Evolutionary conservation across 768 basidiomycete species (phyloP), one percentile per base, ranked within the genome.

Genomic region (Strobilomyces echinocephalus): DNA sequence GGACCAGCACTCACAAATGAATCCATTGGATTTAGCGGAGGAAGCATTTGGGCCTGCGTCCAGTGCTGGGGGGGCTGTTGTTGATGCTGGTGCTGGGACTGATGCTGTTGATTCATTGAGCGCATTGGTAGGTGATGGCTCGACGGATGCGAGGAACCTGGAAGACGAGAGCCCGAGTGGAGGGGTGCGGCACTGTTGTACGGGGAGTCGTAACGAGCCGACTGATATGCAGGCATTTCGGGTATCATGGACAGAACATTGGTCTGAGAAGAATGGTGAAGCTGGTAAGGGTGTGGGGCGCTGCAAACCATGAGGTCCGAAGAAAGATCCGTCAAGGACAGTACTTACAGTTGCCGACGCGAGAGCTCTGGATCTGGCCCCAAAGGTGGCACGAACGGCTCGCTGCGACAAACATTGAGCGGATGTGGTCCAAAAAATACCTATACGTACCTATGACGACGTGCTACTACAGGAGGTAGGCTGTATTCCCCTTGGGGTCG

Each of bases 1-100:
- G 48, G n/a, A n/a, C n/a, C n/a, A n/a, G 33, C 14, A 72, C 85
- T 73, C 69, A 90, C 88, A 67, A 81, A 88, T 52, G 84, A 68
- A 43, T 88, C 83, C 64, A 84, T 74, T 14, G 79, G 73, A 59
- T 84, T 79, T 47, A 78, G 59, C 18, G 79, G 73, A 26, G 74
- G 66, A 51, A 76, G 61, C 55, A 78, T 64, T 16, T 69, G 68
- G 36, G 77, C 64, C n/a, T 78, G 72, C 46, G 73, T 73, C 84
- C 84, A 86, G 49, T 83, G 81, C 46, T 73, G 73, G 10, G 51
- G 15, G 5, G 45, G 42, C 36, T 63, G 62, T 1, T 43, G 42
- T 8, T 43, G 42, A 15, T 43, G 62, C 52, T 40, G 33, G n/a
- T 60, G 60, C 15, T 64, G 63, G 3, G 60, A 46, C 18, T 74